These are phyloP conservation scores for Camelina neglecta DNA, from an alignment of 345 rosid genomes.

Conservation along the genomic window DNA sequence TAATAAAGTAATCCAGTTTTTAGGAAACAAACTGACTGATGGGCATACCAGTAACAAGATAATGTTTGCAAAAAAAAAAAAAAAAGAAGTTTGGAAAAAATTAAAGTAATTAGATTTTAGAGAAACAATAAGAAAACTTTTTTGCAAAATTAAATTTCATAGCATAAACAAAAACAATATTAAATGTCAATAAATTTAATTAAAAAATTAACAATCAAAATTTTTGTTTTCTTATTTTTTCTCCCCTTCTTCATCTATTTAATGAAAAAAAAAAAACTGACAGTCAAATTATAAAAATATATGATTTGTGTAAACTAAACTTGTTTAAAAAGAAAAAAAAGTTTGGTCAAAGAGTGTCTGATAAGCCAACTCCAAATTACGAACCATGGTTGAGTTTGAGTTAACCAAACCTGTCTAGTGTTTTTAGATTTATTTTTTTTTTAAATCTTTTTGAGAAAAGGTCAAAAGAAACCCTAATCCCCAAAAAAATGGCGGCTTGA, in stretches of 20 bases:
- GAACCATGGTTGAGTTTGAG: slow-evolving; percentile 1
- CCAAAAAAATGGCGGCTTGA: slow-evolving; percentile 37
- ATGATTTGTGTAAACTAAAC: background rate
- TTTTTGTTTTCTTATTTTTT: background rate
- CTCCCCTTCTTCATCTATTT: background rate
- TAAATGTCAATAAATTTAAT: background rate
- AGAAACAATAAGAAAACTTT: background rate
- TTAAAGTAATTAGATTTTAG: background rate
- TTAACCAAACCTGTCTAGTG: background rate
- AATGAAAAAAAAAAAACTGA: background rate
- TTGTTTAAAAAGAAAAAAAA: background rate
- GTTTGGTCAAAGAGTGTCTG: background rate
- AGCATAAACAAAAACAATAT: background rate
- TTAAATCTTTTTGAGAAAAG: background rate
- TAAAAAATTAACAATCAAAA: background rate
- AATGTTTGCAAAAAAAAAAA: background rate
- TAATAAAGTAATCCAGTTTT: background rate
- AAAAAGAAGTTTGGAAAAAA: background rate
- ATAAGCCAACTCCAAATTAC: background rate
- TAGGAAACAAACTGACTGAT: background rate
- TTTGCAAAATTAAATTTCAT: background rate
- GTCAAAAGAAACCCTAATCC: slow-evolving; percentile 19
- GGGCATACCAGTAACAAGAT: background rate
- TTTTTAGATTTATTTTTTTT: no score
- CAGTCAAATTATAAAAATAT: background rate